Evolutionary conservation across 2,329 filamentous ascomycete genomes (phyloP), one percentile per base, ranked within the genome.

Genomic region (Botrytis medusae): DNA sequence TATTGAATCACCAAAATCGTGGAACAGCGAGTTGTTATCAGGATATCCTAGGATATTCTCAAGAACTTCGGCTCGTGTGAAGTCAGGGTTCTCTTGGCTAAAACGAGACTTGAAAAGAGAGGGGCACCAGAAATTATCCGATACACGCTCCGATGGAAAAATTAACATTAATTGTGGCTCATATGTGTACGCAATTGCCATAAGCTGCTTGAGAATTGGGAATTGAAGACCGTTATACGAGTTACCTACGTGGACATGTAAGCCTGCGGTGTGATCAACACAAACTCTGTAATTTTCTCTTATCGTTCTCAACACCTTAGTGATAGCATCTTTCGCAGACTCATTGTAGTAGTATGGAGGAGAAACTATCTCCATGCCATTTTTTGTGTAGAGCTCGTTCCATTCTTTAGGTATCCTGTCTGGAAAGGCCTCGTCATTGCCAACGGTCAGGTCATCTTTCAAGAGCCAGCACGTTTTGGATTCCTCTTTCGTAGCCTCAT

Each of bases 201-300:
- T 25, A 10, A 82, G 40, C 34, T 81, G 80, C 62, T 77, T 77
- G 32, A 82, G 48, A 1, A 76, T 77, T 10, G 63, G 34, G 12
- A 78, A 65, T 12, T 75, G 72, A 42, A 81, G 79, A 0, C 77
- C 75, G 5, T 74, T 51, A 12, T 40, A 42, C 6, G 75, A 75
- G 32, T 80, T 77, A 6, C 81, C 80, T 42, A 82, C 71, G 62
- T 83, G 81, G 48, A 82, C 77, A 61, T 82, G 81, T 2, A 81
- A 34, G 0, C 80, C 80, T 34, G 75, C 78, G 0, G 73, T 73
- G 1, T 72, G 12, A 70, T 81, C 81, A 59, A 74, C 68, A n/a
- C 76, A 48, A 14, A 79, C 54, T 7, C 77, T 69, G 54, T 78
- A 78, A 0, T 68, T 74, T 2, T 64, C 62, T 6, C 46, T 46